Percentiles rank a stretch among this genome's conserved stretches.
Conservation (phyloP, 495 filamentous ascomycete genomes). For the Penicillium psychrofluorescens region DNA sequence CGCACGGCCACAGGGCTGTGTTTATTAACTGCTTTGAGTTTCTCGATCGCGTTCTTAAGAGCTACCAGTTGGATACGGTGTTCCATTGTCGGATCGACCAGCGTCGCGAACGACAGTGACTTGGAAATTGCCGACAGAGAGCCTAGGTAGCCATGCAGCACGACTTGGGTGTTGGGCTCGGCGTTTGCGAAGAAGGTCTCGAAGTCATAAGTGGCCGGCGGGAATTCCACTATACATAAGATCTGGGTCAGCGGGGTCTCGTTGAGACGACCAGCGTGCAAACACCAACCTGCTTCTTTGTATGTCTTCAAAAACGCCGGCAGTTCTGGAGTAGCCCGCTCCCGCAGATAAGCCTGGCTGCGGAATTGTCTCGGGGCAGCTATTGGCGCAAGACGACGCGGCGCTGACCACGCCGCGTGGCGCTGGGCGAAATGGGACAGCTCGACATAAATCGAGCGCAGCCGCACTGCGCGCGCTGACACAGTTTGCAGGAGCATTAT, state of each 20-base stretch:
- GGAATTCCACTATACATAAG: conserved; percentile 41
- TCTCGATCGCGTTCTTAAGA: conserved; percentile 33
- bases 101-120: conserved; percentile 60
- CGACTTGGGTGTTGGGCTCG: conserved; percentile 42
- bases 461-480: conserved; percentile 8
- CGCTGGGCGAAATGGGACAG: conserved; percentile 31
- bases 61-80: conserved; percentile 49
- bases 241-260: no score
- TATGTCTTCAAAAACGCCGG: conserved; percentile 35
- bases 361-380: conserved; percentile 18
- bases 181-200: conserved; percentile 33
- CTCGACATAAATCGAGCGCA: conserved; percentile 32
- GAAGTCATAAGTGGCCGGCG: conserved; percentile 40
- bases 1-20: conserved; percentile 47
- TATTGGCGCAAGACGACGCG: conserved; percentile 5
- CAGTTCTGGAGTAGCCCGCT: conserved; percentile 12
- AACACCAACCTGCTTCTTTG: conserved; percentile 40
- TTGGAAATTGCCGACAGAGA: conserved; percentile 54
- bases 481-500: no score
- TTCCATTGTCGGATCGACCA: conserved; percentile 44
- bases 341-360: conserved; percentile 13
- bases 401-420: conserved; percentile 3
- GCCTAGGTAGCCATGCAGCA: conserved; percentile 67
- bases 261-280: no score
- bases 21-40: conserved; percentile 38